Evolutionary conservation across 495 filamentous ascomycete genomes (phyloP).

Genomic region (Hyaloscypha finlandica): DNA sequence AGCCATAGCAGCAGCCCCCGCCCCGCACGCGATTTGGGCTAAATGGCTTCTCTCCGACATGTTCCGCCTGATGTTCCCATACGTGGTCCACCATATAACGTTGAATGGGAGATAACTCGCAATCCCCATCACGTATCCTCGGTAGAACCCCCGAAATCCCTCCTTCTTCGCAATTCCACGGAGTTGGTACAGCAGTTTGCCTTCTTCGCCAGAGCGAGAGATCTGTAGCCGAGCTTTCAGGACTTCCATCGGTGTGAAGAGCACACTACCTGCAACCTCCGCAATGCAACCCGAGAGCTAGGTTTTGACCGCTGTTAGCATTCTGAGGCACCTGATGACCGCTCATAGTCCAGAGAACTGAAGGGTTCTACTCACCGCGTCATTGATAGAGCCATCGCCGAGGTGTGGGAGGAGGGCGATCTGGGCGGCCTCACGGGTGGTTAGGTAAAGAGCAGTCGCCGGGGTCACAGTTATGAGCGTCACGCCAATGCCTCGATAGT

Average conservation of each 20-base stretch:
- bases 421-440: conserved; percentile 23
- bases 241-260: conserved; percentile 25
- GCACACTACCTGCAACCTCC: conserved; percentile 15
- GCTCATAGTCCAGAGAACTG: neutral
- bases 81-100: conserved; percentile 25
- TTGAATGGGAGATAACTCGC: conserved; percentile 21
- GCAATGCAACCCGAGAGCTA: conserved; percentile 6
- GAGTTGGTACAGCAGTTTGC: conserved; percentile 19
- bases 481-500: conserved; percentile 25
- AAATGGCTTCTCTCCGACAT: conserved; percentile 14
- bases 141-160: conserved; percentile 18
- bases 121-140: conserved; percentile 22
- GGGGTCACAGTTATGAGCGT: conserved; percentile 24
- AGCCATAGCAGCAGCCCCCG: conserved; percentile 10
- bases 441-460: conserved; percentile 20
- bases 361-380: neutral
- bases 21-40: conserved; percentile 17
- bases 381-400: conserved; percentile 3
- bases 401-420: conserved; percentile 24
- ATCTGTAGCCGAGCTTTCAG: conserved; percentile 23
- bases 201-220: conserved; percentile 18
- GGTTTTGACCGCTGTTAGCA: neutral
- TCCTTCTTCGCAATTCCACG: conserved; percentile 18
- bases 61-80: conserved; percentile 19
- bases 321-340: neutral